phyloP scores from a whole-genome alignment of 1,139 yeast species.

The Yamadazyma songkhlaensis region DNA sequence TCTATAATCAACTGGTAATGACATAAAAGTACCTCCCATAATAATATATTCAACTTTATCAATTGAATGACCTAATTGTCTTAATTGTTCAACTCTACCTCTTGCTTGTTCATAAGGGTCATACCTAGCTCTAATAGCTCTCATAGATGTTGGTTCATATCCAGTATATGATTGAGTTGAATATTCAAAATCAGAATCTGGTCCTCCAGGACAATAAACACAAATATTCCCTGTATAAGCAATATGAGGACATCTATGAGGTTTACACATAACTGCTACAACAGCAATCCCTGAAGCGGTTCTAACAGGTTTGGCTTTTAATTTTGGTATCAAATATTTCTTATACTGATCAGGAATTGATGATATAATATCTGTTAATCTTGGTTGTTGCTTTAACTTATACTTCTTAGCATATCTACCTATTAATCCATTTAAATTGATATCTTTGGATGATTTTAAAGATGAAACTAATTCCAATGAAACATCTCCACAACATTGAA shows the following conservation, averaged over 20 bases:
- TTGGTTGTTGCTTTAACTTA: slow-evolving; percentile 87
- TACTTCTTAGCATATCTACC: slow-evolving; percentile 85
- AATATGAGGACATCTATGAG: slow-evolving; percentile 98
- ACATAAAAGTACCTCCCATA: slow-evolving; percentile 99
- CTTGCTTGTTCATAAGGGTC: slow-evolving; percentile 99
- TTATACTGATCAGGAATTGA: slow-evolving; percentile 96
- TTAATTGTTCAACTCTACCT: slow-evolving; percentile 93
- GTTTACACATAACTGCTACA: slow-evolving; percentile 99
- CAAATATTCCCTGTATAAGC: slow-evolving; percentile 98
- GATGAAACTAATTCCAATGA: slow-evolving; percentile 84
- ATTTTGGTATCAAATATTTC: slow-evolving; percentile 84
- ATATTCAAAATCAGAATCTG: slow-evolving; percentile 96
- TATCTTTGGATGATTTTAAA: slow-evolving; percentile 69
- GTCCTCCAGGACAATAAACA: slow-evolving; percentile 99
- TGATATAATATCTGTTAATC: slow-evolving; percentile 90
- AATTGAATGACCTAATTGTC: slow-evolving; percentile 93
- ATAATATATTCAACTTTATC: slow-evolving; percentile 96
- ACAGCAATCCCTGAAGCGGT: slow-evolving; percentile 99
- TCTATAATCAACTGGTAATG: slow-evolving; percentile 82
- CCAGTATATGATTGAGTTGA: slow-evolving; percentile 98
- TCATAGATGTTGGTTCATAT: slow-evolving; percentile 98
- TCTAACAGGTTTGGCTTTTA: slow-evolving; percentile 96
- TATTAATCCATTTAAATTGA: slow-evolving; percentile 87
- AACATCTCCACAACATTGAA: slow-evolving; percentile 91
- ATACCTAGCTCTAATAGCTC: slow-evolving; percentile 95